Evolutionary conservation across 176 grass and related monocot genomes (phyloP).

Genomic region (Ananas comosus): DNA sequence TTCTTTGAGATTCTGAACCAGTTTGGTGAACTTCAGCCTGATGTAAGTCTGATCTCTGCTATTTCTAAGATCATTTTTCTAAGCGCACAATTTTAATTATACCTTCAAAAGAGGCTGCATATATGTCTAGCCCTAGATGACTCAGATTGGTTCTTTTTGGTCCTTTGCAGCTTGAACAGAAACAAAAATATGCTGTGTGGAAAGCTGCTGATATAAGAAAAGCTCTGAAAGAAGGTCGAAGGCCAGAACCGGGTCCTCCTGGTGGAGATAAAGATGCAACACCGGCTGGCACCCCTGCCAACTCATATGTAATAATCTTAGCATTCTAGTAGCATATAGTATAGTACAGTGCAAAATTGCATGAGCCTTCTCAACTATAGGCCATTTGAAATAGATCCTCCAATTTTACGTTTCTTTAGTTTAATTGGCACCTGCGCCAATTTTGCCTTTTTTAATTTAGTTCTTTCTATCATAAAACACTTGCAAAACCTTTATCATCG

Average conservation of each 20-base stretch:
- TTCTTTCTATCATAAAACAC: no score
- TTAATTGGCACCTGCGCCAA: no score
- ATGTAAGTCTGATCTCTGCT: constrained; percentile 39
- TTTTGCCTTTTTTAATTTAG: no score
- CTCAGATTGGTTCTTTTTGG: not conserved
- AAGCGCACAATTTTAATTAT: constrained; percentile 1
- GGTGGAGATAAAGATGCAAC: constrained; percentile 67
- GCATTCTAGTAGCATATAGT: constrained; percentile 7
- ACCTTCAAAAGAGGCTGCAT: not conserved
- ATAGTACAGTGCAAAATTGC: not conserved
- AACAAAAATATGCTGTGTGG: constrained; percentile 94
- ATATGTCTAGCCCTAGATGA: not conserved
- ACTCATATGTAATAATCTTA: constrained; percentile 35
- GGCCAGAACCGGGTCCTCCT: constrained; percentile 85
- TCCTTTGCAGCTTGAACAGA: constrained; percentile 71
- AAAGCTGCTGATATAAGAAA: constrained; percentile 99
- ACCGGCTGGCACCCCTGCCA: constrained; percentile 19
- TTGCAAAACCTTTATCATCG: no score
- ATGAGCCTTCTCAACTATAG: no score
- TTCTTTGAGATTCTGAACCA: constrained; percentile 94
- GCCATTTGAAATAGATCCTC: no score
- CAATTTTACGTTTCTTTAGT: no score
- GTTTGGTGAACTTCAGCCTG: constrained; percentile 78
- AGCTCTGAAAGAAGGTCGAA: constrained; percentile 89
- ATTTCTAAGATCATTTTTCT: not conserved